Conservation (phyloP, 495 filamentous ascomycete genomes). For the Viridothelium virens region DNA sequence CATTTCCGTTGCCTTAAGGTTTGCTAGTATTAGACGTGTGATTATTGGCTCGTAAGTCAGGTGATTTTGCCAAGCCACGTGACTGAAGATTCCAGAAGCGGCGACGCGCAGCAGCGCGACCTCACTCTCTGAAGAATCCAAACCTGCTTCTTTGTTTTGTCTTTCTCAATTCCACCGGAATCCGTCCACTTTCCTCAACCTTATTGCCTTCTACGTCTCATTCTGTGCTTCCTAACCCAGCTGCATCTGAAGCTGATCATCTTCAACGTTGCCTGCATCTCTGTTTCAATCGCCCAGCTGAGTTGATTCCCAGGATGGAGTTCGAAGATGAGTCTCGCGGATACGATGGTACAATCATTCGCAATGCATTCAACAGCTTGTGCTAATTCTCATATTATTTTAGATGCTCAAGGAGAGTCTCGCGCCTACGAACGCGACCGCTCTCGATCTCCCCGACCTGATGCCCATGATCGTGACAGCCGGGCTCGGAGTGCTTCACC, state of each 20-base stretch:
- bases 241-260: background rate
- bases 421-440: conserved; percentile 55
- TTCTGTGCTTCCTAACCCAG: background rate
- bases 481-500: conserved; percentile 44
- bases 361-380: background rate
- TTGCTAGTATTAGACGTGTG: no score
- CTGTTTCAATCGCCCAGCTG: background rate
- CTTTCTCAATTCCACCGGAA: background rate
- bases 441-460: conserved; percentile 83
- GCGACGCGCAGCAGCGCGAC: conserved; percentile 8
- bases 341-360: background rate
- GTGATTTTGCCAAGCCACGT: background rate
- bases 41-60: background rate
- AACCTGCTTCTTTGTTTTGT: background rate
- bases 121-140: background rate
- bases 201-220: background rate
- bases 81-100: background rate
- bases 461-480: conserved; percentile 47
- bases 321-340: background rate
- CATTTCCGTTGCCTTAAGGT: no score
- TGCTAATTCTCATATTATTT: background rate
- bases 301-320: background rate
- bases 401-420: conserved; percentile 28
- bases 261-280: background rate
- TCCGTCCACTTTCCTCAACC: background rate